Base-by-base conservation (phyloP, 108 stramenopile genomes). In the Asterionellopsis glacialis region DNA sequence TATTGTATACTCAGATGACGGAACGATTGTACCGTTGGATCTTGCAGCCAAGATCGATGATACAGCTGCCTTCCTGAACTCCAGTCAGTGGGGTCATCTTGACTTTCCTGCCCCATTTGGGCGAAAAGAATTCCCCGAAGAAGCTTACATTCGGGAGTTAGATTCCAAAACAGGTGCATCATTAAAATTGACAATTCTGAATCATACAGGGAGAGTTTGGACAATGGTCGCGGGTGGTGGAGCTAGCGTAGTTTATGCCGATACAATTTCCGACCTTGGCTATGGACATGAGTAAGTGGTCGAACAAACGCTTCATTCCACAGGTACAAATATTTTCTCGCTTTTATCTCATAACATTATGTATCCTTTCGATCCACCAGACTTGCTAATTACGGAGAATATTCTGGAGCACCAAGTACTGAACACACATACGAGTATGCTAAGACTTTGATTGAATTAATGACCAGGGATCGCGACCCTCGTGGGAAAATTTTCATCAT, bases 151-250 rank as follows among this genome's bases (percentile, higher is more conserved):
- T 55, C 74, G 84, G 18, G 83, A 88, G 47, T 67, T 95, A 22
- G 94, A 95, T 63, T 61, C 68, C 41, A 88, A 88, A 69, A 93
- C 94, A 9, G 94, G 94, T 18, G 86, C 91, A 13, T 87, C 87
- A 0, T 66, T 95, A n/a, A 95, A 95, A 68, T 69, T 95, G n/a
- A 95, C 94, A 10, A 81, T 95, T 41, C 68, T 95, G n/a, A 95
- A 95, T 68, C 88, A 70, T 44, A 40, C 63, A 18, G 90, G 94
- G 10, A 61, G 91, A 9, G 74, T 95, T 28, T 95, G 94, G 94
- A 95, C 94, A n/a, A 90, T 95, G 90, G 94, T 95, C 21, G 94
- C 91, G 3, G 92, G 95, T 43, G 90, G 95, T 12, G 92, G 95
- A n/a, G 95, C 92, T 0, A 86, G 83, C 23, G 94, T 95, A 4